phyloP scores from a whole-genome alignment of 257 asterid genomes.

The Nemophila menziesii region DNA sequence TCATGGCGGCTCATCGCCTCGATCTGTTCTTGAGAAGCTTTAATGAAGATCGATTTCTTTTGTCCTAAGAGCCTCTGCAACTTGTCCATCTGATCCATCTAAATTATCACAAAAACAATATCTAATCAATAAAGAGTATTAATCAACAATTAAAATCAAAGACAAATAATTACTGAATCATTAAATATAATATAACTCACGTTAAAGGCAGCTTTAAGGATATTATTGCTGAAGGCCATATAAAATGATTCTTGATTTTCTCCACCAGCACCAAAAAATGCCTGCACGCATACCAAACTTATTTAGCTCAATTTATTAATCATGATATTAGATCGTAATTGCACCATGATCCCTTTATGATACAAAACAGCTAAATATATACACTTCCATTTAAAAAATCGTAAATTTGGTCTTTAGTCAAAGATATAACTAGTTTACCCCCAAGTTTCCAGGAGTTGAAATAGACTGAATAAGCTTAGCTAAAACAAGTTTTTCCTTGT shows the following conservation, averaged over 20 bases:
- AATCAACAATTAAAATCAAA: neutral
- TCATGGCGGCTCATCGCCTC: constrained; percentile 36
- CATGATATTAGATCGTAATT: no score
- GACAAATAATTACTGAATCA: neutral
- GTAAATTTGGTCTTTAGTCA: neutral
- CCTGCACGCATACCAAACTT: constrained; percentile 13
- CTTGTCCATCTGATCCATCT: constrained; percentile 31
- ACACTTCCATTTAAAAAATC: neutral
- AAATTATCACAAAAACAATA: neutral
- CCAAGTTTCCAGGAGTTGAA: constrained; percentile 23
- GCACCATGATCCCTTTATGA: no score
- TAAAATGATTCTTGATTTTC: constrained; percentile 27
- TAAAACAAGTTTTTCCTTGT: constrained; percentile 20
- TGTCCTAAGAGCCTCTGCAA: constrained; percentile 37
- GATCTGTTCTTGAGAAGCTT: constrained; percentile 53
- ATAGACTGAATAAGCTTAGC: constrained; percentile 24
- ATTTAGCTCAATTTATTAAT: neutral
- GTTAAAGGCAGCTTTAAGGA: constrained; percentile 38
- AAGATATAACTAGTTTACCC: constrained; percentile 13
- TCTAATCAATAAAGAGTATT: neutral
- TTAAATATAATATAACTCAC: constrained; percentile 10
- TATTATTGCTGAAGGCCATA: constrained; percentile 32
- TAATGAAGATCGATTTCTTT: constrained; percentile 31
- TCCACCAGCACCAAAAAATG: constrained; percentile 33
- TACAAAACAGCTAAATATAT: no score